Conservation (phyloP, 352 stramenopile genomes). For the Blastocystis sp. region DNA sequence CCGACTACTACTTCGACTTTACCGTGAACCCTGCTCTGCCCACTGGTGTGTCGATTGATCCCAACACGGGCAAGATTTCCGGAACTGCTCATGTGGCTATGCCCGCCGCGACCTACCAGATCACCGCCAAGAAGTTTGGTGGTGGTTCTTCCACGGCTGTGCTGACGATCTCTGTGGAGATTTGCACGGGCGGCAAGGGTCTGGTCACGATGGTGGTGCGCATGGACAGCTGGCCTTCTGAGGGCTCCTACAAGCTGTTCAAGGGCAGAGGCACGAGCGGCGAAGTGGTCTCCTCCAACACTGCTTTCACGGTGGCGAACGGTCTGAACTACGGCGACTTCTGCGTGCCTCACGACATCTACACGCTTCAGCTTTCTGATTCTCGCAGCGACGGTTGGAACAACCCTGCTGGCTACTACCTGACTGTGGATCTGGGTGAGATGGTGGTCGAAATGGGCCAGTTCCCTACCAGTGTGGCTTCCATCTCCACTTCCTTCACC, state of each 20-base stretch:
- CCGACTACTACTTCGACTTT: too few relatives aligned
- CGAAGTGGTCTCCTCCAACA: background rate
- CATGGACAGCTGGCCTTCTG: background rate
- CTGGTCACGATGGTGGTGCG: constrained; percentile 30
- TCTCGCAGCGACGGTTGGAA: constrained; percentile 18
- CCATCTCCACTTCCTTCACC: background rate
- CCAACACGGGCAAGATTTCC: constrained; percentile 33
- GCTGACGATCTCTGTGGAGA: background rate
- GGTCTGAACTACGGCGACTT: constrained; percentile 1
- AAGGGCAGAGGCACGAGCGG: constrained; percentile 28
- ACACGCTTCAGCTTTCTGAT: constrained; percentile 16
- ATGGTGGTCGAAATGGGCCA: background rate
- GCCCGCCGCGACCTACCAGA: constrained; percentile 2
- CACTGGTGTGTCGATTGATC: constrained; percentile 11
- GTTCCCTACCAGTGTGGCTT: background rate
- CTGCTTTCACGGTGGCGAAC: background rate
- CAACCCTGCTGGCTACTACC: background rate
- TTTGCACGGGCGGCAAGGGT: background rate
- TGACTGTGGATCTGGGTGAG: constrained; percentile 24
- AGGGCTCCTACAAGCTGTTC: constrained; percentile 35
- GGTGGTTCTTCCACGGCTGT: background rate
- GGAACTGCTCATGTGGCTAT: background rate
- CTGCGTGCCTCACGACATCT: constrained; percentile 11
- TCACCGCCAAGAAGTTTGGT: constrained; percentile 30
- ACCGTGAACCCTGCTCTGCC: constrained; percentile 9